A percentile compares a stretch with the other conserved stretches of the same genome.
Conservation (phyloP, 164 flowering plant genomes). For the Kalanchoe fedtschenkoi region DNA sequence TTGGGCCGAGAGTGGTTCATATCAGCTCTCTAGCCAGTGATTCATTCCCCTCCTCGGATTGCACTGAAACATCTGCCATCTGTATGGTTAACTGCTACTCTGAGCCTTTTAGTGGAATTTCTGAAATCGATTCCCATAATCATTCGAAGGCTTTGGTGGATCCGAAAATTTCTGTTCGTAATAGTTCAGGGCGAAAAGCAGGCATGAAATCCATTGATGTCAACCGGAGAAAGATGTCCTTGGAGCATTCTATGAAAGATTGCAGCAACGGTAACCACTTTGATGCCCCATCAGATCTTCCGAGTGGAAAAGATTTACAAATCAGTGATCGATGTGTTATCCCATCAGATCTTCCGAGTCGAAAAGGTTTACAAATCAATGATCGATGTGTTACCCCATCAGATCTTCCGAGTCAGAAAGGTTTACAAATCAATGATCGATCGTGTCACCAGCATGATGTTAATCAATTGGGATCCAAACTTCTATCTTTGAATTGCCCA, state of each 20-base stretch:
- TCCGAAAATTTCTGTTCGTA: not conserved
- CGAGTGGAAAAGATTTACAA: too few species aligned
- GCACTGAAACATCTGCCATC: constrained; percentile 12
- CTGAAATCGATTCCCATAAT: constrained; percentile 12
- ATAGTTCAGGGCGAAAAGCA: not conserved
- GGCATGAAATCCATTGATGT: not conserved
- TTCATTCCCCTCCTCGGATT: constrained; percentile 17
- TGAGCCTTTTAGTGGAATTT: constrained; percentile 7
- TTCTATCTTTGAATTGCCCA: not conserved
- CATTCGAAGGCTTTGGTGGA: constrained; percentile 9
- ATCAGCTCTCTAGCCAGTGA: constrained; percentile 22
- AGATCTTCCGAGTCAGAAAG: not conserved
- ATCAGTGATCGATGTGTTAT: too few species aligned
- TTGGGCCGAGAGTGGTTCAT: constrained; percentile 38
- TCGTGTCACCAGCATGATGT: not conserved
- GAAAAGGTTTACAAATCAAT: too few species aligned
- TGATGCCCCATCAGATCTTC: too few species aligned
- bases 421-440: not conserved
- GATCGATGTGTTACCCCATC: not conserved
- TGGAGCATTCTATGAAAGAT: not conserved
- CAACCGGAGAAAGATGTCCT: not conserved
- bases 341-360: too few species aligned
- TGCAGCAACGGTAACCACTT: not conserved
- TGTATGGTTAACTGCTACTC: not conserved
- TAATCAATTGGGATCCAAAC: not conserved